Evolutionary conservation across 2,329 filamentous ascomycete species (phyloP).

Genomic region (Fusarium temperatum): DNA sequence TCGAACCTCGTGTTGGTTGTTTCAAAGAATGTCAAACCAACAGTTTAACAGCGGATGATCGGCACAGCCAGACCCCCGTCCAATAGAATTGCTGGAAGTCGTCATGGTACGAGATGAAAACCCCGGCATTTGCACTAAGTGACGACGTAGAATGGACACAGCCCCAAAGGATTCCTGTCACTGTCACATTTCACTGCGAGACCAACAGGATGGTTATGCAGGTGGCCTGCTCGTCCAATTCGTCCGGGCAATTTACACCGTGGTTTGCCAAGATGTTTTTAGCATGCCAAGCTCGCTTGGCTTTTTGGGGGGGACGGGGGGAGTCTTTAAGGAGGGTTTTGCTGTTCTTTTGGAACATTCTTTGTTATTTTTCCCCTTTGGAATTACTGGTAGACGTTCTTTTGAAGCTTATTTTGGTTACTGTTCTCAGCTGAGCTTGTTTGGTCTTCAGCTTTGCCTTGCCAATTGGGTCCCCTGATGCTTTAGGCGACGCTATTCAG

Average conservation of each 20-base stretch:
- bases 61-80: neutral
- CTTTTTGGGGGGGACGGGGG: neutral
- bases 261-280: neutral
- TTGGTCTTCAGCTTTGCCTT: neutral
- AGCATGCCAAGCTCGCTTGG: constrained; percentile 15
- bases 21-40: neutral
- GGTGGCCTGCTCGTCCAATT: neutral
- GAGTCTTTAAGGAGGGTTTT: neutral
- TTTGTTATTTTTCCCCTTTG: neutral
- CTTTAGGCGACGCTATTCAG: neutral
- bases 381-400: too few species aligned
- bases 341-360: neutral
- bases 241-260: neutral
- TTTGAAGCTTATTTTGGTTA: too few species aligned
- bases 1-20: neutral
- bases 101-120: neutral
- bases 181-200: neutral
- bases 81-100: neutral
- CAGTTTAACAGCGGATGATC: neutral
- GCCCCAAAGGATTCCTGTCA: neutral
- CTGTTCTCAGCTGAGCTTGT: neutral
- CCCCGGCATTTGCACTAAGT: neutral
- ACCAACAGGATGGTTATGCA: neutral
- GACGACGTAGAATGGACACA: neutral
- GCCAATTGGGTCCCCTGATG: neutral